Evolutionary conservation across 2,329 filamentous ascomycete species (phyloP).

Genomic region (Exophiala dermatitidis): DNA sequence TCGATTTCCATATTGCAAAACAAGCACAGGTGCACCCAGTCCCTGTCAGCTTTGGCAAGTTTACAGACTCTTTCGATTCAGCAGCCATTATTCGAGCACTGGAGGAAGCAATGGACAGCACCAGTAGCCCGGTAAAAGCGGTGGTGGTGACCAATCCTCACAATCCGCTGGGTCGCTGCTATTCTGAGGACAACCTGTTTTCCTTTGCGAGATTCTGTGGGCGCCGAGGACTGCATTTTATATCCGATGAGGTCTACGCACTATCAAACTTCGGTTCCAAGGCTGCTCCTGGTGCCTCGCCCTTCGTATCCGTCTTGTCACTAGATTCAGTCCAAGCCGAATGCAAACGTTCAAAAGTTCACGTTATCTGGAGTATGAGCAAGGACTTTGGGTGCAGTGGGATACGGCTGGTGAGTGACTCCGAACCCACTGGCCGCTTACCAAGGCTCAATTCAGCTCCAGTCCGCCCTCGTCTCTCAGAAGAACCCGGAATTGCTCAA

Average conservation of each 20-base stretch:
- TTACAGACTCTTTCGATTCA: not conserved
- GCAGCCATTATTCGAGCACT: not conserved
- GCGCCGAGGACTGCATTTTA: constrained; percentile 44
- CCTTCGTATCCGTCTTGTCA: not conserved
- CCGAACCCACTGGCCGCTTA: too few relatives aligned
- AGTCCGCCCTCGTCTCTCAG: not conserved
- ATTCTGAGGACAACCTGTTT: constrained; percentile 35
- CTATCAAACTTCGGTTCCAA: not conserved
- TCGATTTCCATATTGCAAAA: constrained; percentile 1
- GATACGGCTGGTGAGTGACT: not conserved
- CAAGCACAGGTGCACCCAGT: not conserved
- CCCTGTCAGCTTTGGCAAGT: not conserved
- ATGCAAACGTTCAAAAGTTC: not conserved
- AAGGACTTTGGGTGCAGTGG: constrained; percentile 4
- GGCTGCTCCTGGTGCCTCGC: not conserved
- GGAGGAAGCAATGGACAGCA: not conserved
- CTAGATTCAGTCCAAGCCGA: not conserved
- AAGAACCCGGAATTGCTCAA: not conserved
- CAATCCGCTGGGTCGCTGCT: constrained; percentile 46
- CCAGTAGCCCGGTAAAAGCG: constrained; percentile 32
- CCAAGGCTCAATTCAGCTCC: too few relatives aligned
- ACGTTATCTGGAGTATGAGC: constrained; percentile 8
- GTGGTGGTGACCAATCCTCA: constrained; percentile 47
- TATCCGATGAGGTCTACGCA: constrained; percentile 54
- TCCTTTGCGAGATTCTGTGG: constrained; percentile 44